phyloP scores from a whole-genome alignment of 2,329 filamentous ascomycete species.

The Trichoderma sp. region DNA sequence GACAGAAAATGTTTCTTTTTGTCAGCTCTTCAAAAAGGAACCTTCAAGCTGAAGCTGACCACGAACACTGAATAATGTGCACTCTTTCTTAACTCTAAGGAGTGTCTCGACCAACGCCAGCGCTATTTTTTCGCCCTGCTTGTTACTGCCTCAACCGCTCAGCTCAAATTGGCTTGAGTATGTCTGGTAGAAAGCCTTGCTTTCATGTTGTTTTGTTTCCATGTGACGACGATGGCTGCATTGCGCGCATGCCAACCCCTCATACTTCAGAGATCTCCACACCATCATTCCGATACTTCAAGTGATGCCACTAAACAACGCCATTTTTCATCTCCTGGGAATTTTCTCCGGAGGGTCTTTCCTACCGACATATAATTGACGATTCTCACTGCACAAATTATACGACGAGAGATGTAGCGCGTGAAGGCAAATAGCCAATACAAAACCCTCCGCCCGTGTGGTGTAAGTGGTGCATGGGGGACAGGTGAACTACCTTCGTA shows the following conservation, averaged over 20 bases:
- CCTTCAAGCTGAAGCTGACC: not conserved
- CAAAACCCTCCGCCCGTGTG: not conserved
- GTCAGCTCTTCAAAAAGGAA: not conserved
- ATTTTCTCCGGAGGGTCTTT: not conserved
- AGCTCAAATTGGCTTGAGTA: not conserved
- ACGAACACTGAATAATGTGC: not conserved
- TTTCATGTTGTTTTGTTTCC: not conserved
- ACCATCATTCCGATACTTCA: not conserved
- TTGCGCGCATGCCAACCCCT: not conserved
- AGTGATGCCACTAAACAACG: not conserved
- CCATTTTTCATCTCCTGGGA: not conserved
- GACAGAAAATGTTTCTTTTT: not conserved
- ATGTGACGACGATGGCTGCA: not conserved
- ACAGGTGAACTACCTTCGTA: not conserved
- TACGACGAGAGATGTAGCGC: not conserved
- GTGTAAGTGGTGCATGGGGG: not conserved
- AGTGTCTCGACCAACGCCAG: not conserved
- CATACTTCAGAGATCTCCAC: not conserved
- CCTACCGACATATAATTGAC: too few relatives aligned
- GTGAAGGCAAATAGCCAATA: not conserved
- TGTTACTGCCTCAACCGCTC: not conserved
- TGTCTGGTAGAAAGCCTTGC: too few relatives aligned
- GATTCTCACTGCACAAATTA: not conserved
- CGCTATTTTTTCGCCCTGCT: not conserved
- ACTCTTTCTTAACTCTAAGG: not conserved